Evolutionary conservation across 2,329 filamentous ascomycete genomes (phyloP).

Genomic region (Albophoma yamanashiensis): DNA sequence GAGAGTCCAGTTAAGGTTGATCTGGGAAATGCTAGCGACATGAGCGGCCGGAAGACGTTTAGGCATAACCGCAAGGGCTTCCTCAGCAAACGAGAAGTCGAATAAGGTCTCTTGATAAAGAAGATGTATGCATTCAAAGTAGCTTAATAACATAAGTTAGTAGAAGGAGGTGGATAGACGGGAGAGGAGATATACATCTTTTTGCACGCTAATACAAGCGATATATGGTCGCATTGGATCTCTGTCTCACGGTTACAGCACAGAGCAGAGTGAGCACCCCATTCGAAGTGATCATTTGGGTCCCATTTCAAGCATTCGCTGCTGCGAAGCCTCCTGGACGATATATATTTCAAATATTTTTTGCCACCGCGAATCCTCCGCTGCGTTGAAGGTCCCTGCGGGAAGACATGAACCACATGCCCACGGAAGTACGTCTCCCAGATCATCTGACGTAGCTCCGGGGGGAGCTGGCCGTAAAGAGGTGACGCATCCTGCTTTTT

Average conservation of each 20-base stretch:
- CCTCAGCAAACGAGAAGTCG: constrained; percentile 4
- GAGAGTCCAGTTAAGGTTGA: neutral
- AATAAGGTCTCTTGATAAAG: constrained; percentile 8
- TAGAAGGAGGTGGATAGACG: constrained; percentile 1
- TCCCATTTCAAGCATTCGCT: constrained; percentile 5
- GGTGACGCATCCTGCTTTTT: constrained; percentile 6
- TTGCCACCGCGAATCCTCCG: neutral
- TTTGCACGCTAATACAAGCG: constrained; percentile 6
- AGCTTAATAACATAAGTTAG: constrained; percentile 5
- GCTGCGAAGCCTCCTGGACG: constrained; percentile 2
- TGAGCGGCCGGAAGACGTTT: constrained; percentile 1
- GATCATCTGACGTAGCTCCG: constrained; percentile 7
- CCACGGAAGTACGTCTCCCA: constrained; percentile 7
- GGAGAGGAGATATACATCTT: constrained; percentile 6
- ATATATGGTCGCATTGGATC: constrained; percentile 4
- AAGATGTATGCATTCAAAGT: constrained; percentile 7
- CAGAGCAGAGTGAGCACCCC: neutral
- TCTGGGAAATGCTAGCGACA: neutral
- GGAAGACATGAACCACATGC: constrained; percentile 6
- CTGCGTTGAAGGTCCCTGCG: neutral
- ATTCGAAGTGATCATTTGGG: neutral
- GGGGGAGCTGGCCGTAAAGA: constrained; percentile 5
- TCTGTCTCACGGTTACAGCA: neutral
- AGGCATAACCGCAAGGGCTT: neutral
- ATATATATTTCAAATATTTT: neutral